Base-by-base conservation (phyloP, 129 eudicot species). In the Flaveria trinervia region DNA sequence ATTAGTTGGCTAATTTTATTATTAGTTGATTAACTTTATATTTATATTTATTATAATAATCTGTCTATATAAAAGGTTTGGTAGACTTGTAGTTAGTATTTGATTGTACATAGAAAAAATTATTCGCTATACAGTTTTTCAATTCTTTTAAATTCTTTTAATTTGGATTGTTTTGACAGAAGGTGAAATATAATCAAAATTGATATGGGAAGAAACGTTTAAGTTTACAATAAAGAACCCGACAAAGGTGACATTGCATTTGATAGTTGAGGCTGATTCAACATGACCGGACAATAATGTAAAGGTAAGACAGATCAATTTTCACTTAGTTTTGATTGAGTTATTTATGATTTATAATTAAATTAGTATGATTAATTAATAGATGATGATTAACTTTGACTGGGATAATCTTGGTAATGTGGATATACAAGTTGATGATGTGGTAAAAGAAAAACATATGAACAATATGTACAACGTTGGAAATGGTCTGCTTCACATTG, bases 121-220 rank as follows among this genome's bases (percentile, higher is more conserved):
- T n/a, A n/a, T n/a, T n/a, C n/a, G n/a, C n/a, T n/a, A n/a, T n/a
- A n/a, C n/a, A n/a, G n/a, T n/a, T n/a, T n/a, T n/a, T n/a, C n/a
- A n/a, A n/a, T n/a, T n/a, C n/a, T n/a, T n/a, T n/a, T n/a, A n/a
- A n/a, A n/a, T n/a, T n/a, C n/a, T n/a, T n/a, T n/a, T n/a, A n/a
- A n/a, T 50, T 9, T 4, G 15, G 49, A 33, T 16, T 66, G 17
- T 10, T 26, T 26, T 26, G 30, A 11, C 83, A 90, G 96, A 25
- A 60, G 28, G 57, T 83, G 62, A 88, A 84, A 89, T 85, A 87
- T 49, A 80, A 66, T 54, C 77, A 87, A 77, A 84, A 85, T 80
- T 92, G 51, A 69, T 87, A 71, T 90, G 90, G 90, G 85, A 82
- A 2, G 89, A 90, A 78, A 88, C 86, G 75, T 90, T 87, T 36